phyloP scores from a whole-genome alignment of 805 yeast genomes.

The Pichia cabralensis region DNA sequence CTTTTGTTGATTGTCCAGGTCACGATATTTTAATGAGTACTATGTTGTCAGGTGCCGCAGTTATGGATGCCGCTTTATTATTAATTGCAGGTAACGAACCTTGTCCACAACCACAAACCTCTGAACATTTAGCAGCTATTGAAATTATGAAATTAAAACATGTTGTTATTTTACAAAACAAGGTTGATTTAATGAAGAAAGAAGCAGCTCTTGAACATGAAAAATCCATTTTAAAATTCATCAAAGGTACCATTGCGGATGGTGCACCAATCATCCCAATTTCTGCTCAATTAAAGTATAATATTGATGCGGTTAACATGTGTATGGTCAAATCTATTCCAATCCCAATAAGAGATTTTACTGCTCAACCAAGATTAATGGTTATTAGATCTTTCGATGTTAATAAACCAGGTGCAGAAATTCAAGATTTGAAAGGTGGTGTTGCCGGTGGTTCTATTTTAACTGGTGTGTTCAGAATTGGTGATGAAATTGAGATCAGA shows the following conservation, averaged over 20 bases:
- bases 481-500: constrained; percentile 97
- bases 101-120: constrained; percentile 99
- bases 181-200: constrained; percentile 97
- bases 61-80: constrained; percentile 97
- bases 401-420: constrained; percentile 97
- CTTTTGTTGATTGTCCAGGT: constrained; percentile 99
- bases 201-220: constrained; percentile 94
- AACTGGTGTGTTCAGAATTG: constrained; percentile 92
- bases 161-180: constrained; percentile 91
- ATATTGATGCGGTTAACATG: constrained; percentile 97
- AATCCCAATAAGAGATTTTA: constrained; percentile 91
- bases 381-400: constrained; percentile 98
- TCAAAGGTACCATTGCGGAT: constrained; percentile 97
- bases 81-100: constrained; percentile 97
- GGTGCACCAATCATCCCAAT: constrained; percentile 99
- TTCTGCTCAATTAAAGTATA: constrained; percentile 96
- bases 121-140: constrained; percentile 98
- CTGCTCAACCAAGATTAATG: constrained; percentile 87
- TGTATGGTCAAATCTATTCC: constrained; percentile 93
- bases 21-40: constrained; percentile 99
- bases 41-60: constrained; percentile 99
- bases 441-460: constrained; percentile 99
- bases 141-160: constrained; percentile 98
- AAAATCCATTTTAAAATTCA: constrained; percentile 82
- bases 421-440: constrained; percentile 96